Base-by-base conservation (phyloP, 495 filamentous ascomycete species). In the Jackrogersella multiformis region DNA sequence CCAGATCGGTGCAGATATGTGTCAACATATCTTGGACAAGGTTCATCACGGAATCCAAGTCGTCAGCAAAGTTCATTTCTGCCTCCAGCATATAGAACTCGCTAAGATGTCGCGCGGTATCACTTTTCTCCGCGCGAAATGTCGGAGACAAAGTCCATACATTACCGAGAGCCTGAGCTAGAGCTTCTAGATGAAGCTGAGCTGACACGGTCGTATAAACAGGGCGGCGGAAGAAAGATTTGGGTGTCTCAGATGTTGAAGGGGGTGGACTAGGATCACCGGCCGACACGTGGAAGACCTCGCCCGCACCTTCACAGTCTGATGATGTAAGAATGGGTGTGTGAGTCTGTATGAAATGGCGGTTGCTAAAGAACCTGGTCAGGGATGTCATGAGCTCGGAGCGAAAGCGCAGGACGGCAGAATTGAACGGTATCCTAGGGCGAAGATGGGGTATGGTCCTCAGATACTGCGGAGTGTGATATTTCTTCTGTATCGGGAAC, bases 61-160 rank as follows among this genome's bases (percentile, higher is more conserved):
- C 81, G 26, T 91, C 80, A 52, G 89, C 87, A 74, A 96, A 97
- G 74, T 85, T 88, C 53, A 91, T 78, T 77, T 99, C 95, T 6
- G 88, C 93, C 78, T 99, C 95, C 1, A 99, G 86, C 95, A 99
- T 99, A 78, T 97, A 98, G 76, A 99, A 99, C 71, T 99, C 95
- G 80, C 92, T 96, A 45, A 98, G 81, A 78, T 99, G 95, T 34
- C 96, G 90, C 13, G 93, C 86, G 5, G 95, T 98, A 76, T 97
- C 93, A 74, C 93, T 97, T 78, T 87, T 91, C 74, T 99, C 95
- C 3, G 95, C 96, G 41, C 95, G 88, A 73, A 99, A 99, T 1
- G 92, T 93, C 13, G 95, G 95, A 8, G 93, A 93, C 16, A 99
- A 76, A 2, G 96, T 90, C 95, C 95, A 99, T 15, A 97, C 96